Base-by-base conservation (phyloP, 805 yeast species). In the Ogataea saltuana region DNA sequence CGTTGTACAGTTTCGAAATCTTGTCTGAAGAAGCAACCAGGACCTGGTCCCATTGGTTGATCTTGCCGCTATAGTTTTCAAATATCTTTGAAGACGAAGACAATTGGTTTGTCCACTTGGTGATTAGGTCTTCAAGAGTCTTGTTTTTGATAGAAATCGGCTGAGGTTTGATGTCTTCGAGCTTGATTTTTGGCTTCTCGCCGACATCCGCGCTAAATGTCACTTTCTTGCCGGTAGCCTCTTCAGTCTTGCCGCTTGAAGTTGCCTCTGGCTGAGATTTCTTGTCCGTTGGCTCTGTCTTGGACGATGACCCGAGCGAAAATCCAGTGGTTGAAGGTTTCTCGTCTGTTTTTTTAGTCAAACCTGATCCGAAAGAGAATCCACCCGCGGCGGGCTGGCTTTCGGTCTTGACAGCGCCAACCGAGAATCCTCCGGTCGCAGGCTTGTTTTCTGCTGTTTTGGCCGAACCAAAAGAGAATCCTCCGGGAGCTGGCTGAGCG, bases 61-160 rank as follows among this genome's bases (percentile, higher is more conserved):
- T 81, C 46, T 83, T 84, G 18, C 72, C 69, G 7, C 96, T 81
- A 60, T 88, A 91, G 10, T 72, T 65, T 45, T 83, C 83, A 66
- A 90, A 93, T 27, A 86, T 82, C 19, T 75, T 73, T 2, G 91
- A 78, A 0, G 93, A 80, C 11, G 78, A 74, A 2, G 91, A 72
- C 46, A 93, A 67, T 53, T 93, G 95, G 43, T 81, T 80, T 0
- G 97, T 85, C 99, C 99, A 93, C 64, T 85, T 89, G 11, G 89
- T 78, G 32, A 93, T 85, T 52, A 93, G 74, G 61, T 93, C 98
- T 58, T 93, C 98, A 58, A 93, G 70, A 1, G 97, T 88, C 63
- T 88, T 88, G 66, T 93, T 93, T 55, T 87, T 89, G 27, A 93
- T 75, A 4, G 95, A 80, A 3, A 88, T 75, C 23, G 85, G 85